Conservation (phyloP, 2,329 filamentous ascomycete species). For the Sclerotinia spermophila region DNA sequence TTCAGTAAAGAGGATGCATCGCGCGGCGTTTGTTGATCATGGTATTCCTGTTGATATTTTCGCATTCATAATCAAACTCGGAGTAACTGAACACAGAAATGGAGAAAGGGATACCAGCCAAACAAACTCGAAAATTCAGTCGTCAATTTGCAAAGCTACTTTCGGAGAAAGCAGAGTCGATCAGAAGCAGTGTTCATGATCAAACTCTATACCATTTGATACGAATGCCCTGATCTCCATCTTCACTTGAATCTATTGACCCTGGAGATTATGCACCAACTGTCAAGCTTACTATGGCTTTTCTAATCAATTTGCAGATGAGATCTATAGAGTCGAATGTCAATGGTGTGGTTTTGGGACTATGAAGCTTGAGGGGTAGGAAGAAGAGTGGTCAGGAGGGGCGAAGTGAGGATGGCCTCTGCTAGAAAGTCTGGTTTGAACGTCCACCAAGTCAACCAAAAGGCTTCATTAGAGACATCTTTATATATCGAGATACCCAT, state of each 20-base stretch:
- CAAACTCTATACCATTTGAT: no score
- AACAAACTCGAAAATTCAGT: no score
- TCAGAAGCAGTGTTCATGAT: no score
- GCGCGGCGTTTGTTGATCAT: neutral
- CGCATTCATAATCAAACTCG: neutral
- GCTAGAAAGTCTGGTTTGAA: no score
- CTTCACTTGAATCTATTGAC: no score
- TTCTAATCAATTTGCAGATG: neutral
- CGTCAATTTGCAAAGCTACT: no score
- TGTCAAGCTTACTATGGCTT: neutral
- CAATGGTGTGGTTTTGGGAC: neutral
- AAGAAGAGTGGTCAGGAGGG: neutral
- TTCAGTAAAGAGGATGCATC: neutral
- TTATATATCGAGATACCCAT: no score
- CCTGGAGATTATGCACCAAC: neutral
- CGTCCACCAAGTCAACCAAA: no score
- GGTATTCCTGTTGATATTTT: neutral
- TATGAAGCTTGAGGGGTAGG: neutral
- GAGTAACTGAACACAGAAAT: neutral
- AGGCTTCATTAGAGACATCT: no score
- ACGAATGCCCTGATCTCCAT: no score
- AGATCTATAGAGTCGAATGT: neutral
- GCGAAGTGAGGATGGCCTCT: neutral
- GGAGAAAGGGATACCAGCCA: neutral
- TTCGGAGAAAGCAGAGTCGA: no score